Conservation (phyloP, 2,329 filamentous ascomycete species). For the Fusarium abutilonis region DNA sequence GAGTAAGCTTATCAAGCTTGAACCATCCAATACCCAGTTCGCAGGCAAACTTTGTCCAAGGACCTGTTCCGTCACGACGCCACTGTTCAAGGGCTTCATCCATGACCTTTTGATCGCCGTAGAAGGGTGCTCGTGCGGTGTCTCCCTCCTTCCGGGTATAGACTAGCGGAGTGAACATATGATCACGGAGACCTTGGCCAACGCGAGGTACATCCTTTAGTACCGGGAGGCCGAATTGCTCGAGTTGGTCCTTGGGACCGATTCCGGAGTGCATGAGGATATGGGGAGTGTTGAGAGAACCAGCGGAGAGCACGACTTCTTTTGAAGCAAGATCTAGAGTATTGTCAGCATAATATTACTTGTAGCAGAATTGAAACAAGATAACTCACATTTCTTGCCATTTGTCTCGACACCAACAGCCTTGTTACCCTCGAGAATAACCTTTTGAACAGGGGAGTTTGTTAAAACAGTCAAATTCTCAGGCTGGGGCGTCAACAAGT, state of each 20-base stretch:
- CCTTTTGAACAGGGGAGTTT: slow-evolving; percentile 28
- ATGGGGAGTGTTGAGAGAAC: slow-evolving; percentile 54
- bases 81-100: slow-evolving; percentile 60
- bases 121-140: slow-evolving; percentile 58
- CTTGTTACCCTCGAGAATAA: slow-evolving; percentile 32
- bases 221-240: slow-evolving; percentile 23
- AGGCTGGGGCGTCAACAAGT: slow-evolving; percentile 56
- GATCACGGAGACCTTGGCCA: slow-evolving; percentile 55
- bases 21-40: slow-evolving; percentile 55
- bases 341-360: background rate
- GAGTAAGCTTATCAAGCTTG: slow-evolving; percentile 54
- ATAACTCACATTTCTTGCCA: slow-evolving; percentile 30
- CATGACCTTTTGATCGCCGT: slow-evolving; percentile 54
- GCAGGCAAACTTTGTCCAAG: slow-evolving; percentile 54
- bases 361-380: background rate
- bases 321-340: slow-evolving; percentile 48
- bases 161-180: slow-evolving; percentile 52
- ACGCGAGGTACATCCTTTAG: slow-evolving; percentile 50
- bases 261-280: slow-evolving; percentile 53
- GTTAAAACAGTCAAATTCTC: slow-evolving; percentile 53
- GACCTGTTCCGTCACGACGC: slow-evolving; percentile 54
- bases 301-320: slow-evolving; percentile 57
- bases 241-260: slow-evolving; percentile 27
- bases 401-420: slow-evolving; percentile 33
- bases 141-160: slow-evolving; percentile 54